These are phyloP conservation scores for Aspergillus carbonarius DNA, from an alignment of 2,329 filamentous ascomycete genomes.

Conservation along the genomic window DNA sequence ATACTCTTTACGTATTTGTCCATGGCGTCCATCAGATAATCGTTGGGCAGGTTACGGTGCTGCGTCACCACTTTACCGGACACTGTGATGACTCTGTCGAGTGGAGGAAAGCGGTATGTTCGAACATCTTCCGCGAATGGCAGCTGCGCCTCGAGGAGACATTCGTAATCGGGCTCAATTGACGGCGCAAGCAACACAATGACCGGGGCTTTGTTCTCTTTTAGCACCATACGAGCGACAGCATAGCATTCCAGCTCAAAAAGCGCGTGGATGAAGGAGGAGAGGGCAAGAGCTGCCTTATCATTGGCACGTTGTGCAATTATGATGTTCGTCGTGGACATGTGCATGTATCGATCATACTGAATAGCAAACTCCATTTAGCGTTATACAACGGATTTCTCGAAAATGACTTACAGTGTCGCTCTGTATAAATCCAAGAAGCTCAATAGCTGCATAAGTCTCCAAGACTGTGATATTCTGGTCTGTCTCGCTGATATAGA, in stretches of 20 bases:
- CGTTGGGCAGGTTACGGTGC: conserved; percentile 77
- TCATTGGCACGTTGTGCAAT: conserved; percentile 75
- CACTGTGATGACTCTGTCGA: conserved; percentile 85
- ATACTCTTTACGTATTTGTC: conserved; percentile 88
- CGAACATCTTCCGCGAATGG: conserved; percentile 93
- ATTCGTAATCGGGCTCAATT: conserved; percentile 77
- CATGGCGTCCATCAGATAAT: conserved; percentile 77
- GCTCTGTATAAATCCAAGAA: conserved; percentile 80
- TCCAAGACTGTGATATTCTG: conserved; percentile 85
- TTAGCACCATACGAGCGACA: conserved; percentile 78
- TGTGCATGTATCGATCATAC: conserved; percentile 81
- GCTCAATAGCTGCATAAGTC: conserved; percentile 70
- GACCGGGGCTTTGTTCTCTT: conserved; percentile 75
- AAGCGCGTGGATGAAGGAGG: conserved; percentile 84
- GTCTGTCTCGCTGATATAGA: conserved; percentile 84
- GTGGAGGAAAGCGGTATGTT: conserved; percentile 83
- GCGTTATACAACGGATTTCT: not conserved
- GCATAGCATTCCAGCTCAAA: conserved; percentile 83
- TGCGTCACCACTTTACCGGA: conserved; percentile 76
- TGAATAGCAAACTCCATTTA: conserved; percentile 32
- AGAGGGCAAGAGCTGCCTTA: conserved; percentile 80
- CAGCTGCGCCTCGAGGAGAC: conserved; percentile 82
- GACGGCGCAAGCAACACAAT: conserved; percentile 77
- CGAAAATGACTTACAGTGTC: conserved; percentile 57
- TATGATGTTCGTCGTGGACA: conserved; percentile 77